A percentile compares a stretch with the other conserved stretches of the same genome.
These are phyloP conservation scores for Hymenoscyphus infarciens DNA, from an alignment of 2,329 filamentous ascomycete species.

Conservation along the genomic window DNA sequence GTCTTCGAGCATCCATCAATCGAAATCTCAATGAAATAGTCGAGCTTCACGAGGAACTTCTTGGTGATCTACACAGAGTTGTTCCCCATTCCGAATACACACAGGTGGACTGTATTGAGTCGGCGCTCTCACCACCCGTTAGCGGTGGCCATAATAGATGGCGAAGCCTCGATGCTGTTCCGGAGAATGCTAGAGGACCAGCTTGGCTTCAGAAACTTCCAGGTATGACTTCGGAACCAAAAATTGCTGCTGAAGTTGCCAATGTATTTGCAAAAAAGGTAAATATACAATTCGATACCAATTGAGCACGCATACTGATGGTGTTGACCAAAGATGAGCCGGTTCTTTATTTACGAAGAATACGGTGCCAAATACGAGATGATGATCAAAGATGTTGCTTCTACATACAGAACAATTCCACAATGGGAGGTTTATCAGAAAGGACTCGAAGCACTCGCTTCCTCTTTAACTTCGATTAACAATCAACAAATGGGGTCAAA, in stretches of 20 bases:
- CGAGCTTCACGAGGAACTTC: constrained; percentile 76
- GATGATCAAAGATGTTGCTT: constrained; percentile 73
- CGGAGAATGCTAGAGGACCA: constrained; percentile 36
- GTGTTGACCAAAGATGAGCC: constrained; percentile 57
- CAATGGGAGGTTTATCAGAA: constrained; percentile 79
- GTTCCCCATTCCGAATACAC: constrained; percentile 67
- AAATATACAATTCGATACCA: constrained; percentile 21
- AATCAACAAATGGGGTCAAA: constrained; percentile 58
- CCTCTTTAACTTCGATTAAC: constrained; percentile 68
- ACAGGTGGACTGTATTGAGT: constrained; percentile 38
- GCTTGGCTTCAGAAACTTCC: constrained; percentile 46
- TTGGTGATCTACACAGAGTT: constrained; percentile 67
- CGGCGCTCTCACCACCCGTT: constrained; percentile 6
- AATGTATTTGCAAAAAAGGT: constrained; percentile 59
- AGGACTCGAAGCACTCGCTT: constrained; percentile 79
- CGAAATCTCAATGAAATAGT: constrained; percentile 76
- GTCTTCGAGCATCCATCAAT: constrained; percentile 69
- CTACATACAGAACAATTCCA: constrained; percentile 63
- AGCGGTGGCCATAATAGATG: constrained; percentile 42
- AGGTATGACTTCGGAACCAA: constrained; percentile 55
- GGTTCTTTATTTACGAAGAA: constrained; percentile 85
- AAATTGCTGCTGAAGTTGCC: constrained; percentile 57
- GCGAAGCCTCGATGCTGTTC: constrained; percentile 40
- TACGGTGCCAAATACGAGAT: constrained; percentile 88
- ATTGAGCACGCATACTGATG: background rate